Conservation (phyloP, 768 basidiomycete species). For the Suillus discolor region DNA sequence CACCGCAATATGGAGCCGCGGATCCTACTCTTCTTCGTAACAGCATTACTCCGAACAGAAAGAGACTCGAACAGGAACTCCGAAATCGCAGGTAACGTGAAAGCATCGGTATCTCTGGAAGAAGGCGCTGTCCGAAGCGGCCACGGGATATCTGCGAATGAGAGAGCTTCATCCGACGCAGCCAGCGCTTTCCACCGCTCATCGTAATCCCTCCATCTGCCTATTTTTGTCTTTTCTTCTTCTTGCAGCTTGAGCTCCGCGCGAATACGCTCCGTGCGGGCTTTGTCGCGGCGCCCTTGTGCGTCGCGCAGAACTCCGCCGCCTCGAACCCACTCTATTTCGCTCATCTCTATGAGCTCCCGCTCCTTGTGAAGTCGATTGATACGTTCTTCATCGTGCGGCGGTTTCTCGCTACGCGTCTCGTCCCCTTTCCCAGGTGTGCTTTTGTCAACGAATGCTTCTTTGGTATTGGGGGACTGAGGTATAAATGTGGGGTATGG, state of each 20-base stretch:
- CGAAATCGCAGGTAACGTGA: constrained; percentile 44
- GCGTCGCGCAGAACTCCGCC: constrained; percentile 58
- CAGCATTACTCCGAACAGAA: constrained; percentile 41
- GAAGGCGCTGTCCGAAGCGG: constrained; percentile 39
- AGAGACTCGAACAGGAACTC: constrained; percentile 54
- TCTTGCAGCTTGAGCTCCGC: constrained; percentile 49
- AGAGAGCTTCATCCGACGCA: constrained; percentile 29
- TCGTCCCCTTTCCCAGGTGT: background rate
- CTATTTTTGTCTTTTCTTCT: constrained; percentile 38
- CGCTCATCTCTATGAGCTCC: constrained; percentile 48
- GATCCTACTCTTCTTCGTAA: constrained; percentile 54
- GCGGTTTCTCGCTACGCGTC: constrained; percentile 8
- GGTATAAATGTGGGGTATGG: constrained; percentile 2
- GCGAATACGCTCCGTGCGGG: constrained; percentile 50
- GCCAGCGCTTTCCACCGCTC: constrained; percentile 47
- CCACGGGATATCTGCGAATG: constrained; percentile 68
- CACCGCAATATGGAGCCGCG: constrained; percentile 64
- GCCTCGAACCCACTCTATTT: constrained; percentile 61
- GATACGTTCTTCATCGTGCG: constrained; percentile 18
- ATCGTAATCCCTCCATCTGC: constrained; percentile 59
- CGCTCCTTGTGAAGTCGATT: constrained; percentile 36
- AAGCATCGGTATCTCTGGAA: constrained; percentile 25
- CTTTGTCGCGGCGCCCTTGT: constrained; percentile 49
- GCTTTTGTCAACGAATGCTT: background rate
- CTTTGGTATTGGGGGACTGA: background rate